Evolutionary conservation across 1,284 basidiomycete genomes (phyloP), one percentile per base, ranked within the genome.

Genomic region (Marasmius tenuissimus): DNA sequence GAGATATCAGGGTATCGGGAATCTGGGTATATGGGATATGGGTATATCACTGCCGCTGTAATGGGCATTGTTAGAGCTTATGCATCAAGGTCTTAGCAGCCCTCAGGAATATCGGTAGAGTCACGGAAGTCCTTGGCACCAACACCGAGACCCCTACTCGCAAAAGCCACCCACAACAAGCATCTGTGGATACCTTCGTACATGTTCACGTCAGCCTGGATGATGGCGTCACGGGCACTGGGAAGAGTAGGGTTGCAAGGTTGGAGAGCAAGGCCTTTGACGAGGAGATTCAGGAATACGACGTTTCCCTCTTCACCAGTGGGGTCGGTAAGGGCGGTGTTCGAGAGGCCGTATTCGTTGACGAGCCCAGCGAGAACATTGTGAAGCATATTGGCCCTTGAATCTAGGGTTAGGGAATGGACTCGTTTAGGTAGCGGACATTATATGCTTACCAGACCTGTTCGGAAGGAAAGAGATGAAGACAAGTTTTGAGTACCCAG

Each of bases 331-430:
- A 63, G 35, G 20, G 71, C 70, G 9, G 63, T 69, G 0, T 58
- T 51, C 7, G 72, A 71, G 52, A 68, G 74, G 5, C 73, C 72
- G 48, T 67, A 69, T 40, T 67, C 73, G 34, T 51, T 56, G 39
- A 81, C 76, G 54, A 81, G 77, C 1, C 69, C 72, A 35, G 75
- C 78, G 60, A 76, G 75, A 27, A 76, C 75, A 56, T 75, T 73
- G 70, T 75, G 72, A 14, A 76, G 68, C 27, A 71, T 70, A 68
- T 76, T 76, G 33, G 74, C 74, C 75, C 74, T 47, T 12, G n/a
- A n/a, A 34, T 35, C 7, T 4, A n/a, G 34, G n/a, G 20, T 16
- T 54, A 14, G 11, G 1, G 18, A n/a, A 3, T 3, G 11, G 1
- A 49, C 3, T n/a, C 18, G 18, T n/a, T n/a, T 1, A 11, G 5